Evolutionary conservation across 495 filamentous ascomycete genomes (phyloP), one percentile per base, ranked within the genome.

Genomic region (Lasiosphaeriaceae sp.): DNA sequence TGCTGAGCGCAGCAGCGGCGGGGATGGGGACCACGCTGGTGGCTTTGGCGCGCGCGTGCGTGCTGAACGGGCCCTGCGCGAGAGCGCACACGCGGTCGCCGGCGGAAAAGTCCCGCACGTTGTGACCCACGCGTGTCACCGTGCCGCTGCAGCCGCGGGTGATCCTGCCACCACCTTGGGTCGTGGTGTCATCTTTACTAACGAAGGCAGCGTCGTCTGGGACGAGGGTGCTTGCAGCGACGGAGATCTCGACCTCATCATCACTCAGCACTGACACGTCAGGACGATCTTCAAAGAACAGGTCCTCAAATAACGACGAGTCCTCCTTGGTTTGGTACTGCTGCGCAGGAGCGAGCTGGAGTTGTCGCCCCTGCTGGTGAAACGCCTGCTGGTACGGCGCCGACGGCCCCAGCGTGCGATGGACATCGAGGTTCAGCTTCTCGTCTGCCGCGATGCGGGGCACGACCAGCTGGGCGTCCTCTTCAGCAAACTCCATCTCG

Each of bases 11-110:
- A 3, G 75, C 62, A 0, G 75, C 73, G 19, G 75, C 62, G 0
- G 75, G 73, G 19, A 86, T 72, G 17, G 63, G 56, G 9, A 68
- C 54, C 0, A 67, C 69, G 50, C 71, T 68, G 20, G 44, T 63
- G 4, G 35, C 57, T 14, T 54, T 56, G 3, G 62, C 64, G 3
- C 61, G 37, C 14, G 62, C 57, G 19, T 66, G 60, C 0, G 72
- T 69, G 21, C 63, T 55, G 41, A 69, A 65, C 1, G 59, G 56
- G 3, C 67, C 63, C 11, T 66, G 50, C 0, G 60, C 62, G 34
- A 73, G 41, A 26, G 65, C 67, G 50, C 62, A 63, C 2, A 82
- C 78, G 12, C 69, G 63, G 58, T 74, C 71, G 0, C 80, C 80
- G 0, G 71, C 55, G 12, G 55, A 45, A 12, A 81, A 14, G 2